Conservation (phyloP, 495 filamentous ascomycete genomes). For the Aspergillus steynii region DNA sequence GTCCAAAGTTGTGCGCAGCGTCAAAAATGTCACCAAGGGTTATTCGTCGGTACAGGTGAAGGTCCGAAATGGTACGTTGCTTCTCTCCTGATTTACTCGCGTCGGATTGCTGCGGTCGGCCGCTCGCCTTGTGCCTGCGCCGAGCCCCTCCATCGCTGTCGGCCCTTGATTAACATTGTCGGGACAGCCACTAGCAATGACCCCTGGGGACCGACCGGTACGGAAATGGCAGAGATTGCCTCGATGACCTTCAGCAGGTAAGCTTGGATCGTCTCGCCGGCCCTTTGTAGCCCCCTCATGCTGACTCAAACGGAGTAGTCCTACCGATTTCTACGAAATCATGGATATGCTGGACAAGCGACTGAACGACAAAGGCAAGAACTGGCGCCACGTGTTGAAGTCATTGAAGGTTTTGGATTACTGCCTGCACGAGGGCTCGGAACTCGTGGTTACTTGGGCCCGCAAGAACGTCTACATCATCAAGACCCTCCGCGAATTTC, state of each 20-base stretch:
- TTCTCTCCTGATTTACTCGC: slow-evolving; percentile 15
- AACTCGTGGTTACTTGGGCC: slow-evolving; percentile 96
- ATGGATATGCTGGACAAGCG: slow-evolving; percentile 99
- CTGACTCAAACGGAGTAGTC: slow-evolving; percentile 51
- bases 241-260: slow-evolving; percentile 97
- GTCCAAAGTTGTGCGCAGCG: slow-evolving; percentile 96
- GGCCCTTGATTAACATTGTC: slow-evolving; percentile 1
- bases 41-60: slow-evolving; percentile 98
- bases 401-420: slow-evolving; percentile 98
- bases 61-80: slow-evolving; percentile 91
- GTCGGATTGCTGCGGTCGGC: slow-evolving; percentile 3
- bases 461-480: slow-evolving; percentile 98
- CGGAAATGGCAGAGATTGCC: slow-evolving; percentile 98
- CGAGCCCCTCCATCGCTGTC: not conserved
- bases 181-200: slow-evolving; percentile 92
- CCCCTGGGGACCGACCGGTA: slow-evolving; percentile 97
- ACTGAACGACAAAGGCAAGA: slow-evolving; percentile 99
- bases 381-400: slow-evolving; percentile 98
- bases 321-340: slow-evolving; percentile 98
- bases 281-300: not conserved
- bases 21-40: slow-evolving; percentile 99
- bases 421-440: slow-evolving; percentile 95
- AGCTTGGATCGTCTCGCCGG: slow-evolving; percentile 26
- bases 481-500: slow-evolving; percentile 96
- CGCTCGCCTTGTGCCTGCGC: not conserved